Conservation (phyloP, 345 rosid genomes). For the Pugionium cornutum region DNA sequence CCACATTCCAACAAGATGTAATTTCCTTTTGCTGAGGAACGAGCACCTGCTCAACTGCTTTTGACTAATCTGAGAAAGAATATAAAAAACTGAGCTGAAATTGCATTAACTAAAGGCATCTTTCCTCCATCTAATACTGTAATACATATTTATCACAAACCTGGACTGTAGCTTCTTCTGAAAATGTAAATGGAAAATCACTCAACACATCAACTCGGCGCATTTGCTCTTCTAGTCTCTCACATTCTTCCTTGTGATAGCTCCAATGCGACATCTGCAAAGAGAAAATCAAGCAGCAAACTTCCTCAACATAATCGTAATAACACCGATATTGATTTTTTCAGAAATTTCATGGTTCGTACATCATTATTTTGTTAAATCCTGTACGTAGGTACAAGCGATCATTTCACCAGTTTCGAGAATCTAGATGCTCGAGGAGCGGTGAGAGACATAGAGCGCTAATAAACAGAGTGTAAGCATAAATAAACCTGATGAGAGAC, state of each 20-base stretch:
- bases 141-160: slow-evolving; percentile 32
- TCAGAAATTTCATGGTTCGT: not conserved
- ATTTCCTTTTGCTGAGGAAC: slow-evolving; percentile 59
- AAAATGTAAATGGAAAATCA: slow-evolving; percentile 77
- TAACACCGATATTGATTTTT: not conserved
- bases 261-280: slow-evolving; percentile 68
- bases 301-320: not conserved
- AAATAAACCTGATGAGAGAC: slow-evolving; percentile 70
- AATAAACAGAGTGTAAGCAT: slow-evolving; percentile 2
- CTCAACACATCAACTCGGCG: slow-evolving; percentile 53
- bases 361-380: not conserved
- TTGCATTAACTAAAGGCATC: not conserved
- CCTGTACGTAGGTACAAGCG: not conserved
- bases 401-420: not conserved
- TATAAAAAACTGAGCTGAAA: not conserved
- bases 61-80: slow-evolving; percentile 45
- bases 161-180: slow-evolving; percentile 66
- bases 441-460: not conserved
- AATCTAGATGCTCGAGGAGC: not conserved
- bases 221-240: slow-evolving; percentile 82
- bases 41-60: slow-evolving; percentile 69
- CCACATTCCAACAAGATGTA: slow-evolving; percentile 83
- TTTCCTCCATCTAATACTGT: not conserved
- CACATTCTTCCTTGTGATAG: slow-evolving; percentile 80
- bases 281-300: not conserved